Evolutionary conservation across 108 stramenopile genomes (phyloP).

Genomic region (Bacterosira constricta): DNA sequence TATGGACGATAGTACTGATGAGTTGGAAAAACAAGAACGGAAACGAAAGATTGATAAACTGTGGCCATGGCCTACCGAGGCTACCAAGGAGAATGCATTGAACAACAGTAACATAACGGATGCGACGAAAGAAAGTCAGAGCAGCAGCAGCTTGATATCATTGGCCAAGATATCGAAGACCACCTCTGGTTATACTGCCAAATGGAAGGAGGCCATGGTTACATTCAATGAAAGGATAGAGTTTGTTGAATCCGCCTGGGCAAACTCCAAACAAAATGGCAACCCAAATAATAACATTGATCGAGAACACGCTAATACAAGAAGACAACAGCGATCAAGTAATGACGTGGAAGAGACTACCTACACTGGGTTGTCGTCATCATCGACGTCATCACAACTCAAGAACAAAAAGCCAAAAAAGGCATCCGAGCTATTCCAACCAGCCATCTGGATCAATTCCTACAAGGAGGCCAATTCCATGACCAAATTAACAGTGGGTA

Average conservation of each 20-base stretch:
- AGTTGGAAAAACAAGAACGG: not conserved
- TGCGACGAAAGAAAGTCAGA: not conserved
- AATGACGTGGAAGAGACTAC: not conserved
- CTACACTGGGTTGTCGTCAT: not conserved
- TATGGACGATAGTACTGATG: too few relatives aligned
- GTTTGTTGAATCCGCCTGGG: not conserved
- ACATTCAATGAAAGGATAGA: too few relatives aligned
- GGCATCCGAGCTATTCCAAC: not conserved
- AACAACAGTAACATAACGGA: not conserved
- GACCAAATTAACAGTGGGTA: constrained; percentile 6
- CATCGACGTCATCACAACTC: not conserved
- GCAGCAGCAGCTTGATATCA: not conserved
- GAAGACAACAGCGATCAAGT: too few relatives aligned
- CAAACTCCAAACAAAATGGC: not conserved
- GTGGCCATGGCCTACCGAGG: constrained; percentile 10
- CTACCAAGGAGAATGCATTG: not conserved
- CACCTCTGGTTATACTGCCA: not conserved
- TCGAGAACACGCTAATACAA: too few relatives aligned
- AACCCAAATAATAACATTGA: too few relatives aligned
- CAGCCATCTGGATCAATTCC: not conserved
- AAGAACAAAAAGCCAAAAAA: not conserved
- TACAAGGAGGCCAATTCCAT: constrained; percentile 16
- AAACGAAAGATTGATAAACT: constrained; percentile 2
- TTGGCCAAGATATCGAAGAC: not conserved
- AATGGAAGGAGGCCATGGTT: not conserved